Evolutionary conservation across 176 grass and related monocot genomes (phyloP).

Genomic region (Ensete glaucum): DNA sequence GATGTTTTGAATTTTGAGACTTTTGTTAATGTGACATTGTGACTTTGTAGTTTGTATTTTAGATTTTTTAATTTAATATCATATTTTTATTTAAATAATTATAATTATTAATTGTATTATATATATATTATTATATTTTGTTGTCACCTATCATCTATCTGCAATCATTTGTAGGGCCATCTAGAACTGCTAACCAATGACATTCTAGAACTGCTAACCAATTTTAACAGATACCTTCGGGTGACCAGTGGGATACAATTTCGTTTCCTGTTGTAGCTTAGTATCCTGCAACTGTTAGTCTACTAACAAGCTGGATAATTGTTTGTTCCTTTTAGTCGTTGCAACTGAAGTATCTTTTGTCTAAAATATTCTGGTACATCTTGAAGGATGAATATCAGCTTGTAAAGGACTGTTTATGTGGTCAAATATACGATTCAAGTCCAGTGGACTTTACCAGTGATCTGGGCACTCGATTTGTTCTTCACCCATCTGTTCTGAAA

Average conservation of each 20-base stretch:
- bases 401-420: slow-evolving; percentile 73
- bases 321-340: background rate
- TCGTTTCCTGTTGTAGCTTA: background rate
- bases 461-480: slow-evolving; percentile 74
- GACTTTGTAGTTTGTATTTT: no score
- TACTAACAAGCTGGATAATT: background rate
- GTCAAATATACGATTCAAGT: slow-evolving; percentile 77
- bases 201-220: background rate
- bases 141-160: background rate
- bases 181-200: no score
- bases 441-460: slow-evolving; percentile 95
- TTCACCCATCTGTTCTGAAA: slow-evolving; percentile 85
- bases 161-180: background rate
- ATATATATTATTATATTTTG: background rate
- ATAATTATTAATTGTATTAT: no score
- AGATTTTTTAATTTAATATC: no score
- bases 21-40: no score
- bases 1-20: no score
- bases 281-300: background rate
- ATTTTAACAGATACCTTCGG: background rate
- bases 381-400: slow-evolving; percentile 77
- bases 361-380: background rate
- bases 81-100: no score
- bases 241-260: background rate
- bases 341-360: background rate